Evolutionary conservation across 225 moss, liverwort and hornwort genomes (phyloP).

Genomic region (Pleurozium schreberi): DNA sequence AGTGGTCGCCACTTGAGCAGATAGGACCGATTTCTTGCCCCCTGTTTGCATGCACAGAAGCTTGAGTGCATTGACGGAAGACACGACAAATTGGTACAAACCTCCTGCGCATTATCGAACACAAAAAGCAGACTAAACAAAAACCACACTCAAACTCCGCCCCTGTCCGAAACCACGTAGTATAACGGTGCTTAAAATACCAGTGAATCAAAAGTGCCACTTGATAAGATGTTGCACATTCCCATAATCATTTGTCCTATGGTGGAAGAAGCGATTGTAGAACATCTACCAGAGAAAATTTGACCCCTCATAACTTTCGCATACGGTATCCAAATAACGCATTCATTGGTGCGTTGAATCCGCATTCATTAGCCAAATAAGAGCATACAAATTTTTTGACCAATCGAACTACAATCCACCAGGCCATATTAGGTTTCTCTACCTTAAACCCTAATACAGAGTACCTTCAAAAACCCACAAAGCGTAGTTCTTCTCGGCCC

Average conservation of each 20-base stretch:
- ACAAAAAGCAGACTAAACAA: neutral
- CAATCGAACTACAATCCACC: neutral
- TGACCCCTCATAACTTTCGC: neutral
- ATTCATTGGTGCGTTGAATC: neutral
- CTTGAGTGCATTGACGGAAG: conserved; percentile 15
- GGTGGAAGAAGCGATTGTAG: neutral
- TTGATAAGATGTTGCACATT: neutral
- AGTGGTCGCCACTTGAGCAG: neutral
- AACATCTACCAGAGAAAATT: neutral
- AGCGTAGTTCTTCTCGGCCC: neutral
- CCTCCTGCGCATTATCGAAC: conserved; percentile 7
- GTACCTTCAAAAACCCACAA: neutral
- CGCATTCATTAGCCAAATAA: neutral
- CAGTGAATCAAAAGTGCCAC: neutral
- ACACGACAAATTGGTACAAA: neutral
- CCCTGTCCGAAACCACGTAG: neutral
- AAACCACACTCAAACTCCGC: neutral
- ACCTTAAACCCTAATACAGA: neutral
- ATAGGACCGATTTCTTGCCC: neutral
- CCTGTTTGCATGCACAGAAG: conserved; percentile 26
- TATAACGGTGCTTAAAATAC: neutral
- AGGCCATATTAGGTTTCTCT: neutral
- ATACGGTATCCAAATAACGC: neutral
- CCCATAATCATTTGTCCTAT: neutral
- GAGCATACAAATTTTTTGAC: too few relatives aligned